Conservation (phyloP, 106 monocot genomes). For the Xerophyta viscosa region DNA sequence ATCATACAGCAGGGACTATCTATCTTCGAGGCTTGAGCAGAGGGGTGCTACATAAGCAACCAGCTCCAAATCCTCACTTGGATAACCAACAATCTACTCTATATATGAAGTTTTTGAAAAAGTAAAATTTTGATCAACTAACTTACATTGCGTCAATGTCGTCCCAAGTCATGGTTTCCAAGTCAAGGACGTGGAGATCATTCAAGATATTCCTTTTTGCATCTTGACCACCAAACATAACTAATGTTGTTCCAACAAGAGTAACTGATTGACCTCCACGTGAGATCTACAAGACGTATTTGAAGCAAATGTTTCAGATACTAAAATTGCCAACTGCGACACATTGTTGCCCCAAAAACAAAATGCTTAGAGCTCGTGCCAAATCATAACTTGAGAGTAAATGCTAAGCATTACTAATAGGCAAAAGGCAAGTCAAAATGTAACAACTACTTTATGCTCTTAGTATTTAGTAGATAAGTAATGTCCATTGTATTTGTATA, state of each 20-base stretch:
- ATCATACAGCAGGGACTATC: too few relatives aligned
- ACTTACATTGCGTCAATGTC: conserved; percentile 95
- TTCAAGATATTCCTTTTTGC: conserved; percentile 91
- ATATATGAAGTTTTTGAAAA: neutral
- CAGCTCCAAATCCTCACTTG: neutral
- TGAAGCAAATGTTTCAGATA: neutral
- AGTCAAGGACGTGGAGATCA: conserved; percentile 96
- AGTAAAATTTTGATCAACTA: neutral
- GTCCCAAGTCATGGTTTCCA: conserved; percentile 99
- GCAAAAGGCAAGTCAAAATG: too few relatives aligned
- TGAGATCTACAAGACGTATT: conserved; percentile 53
- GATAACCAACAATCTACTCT: neutral
- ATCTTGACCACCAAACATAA: conserved; percentile 99
- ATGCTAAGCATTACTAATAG: too few relatives aligned
- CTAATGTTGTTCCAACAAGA: conserved; percentile 79
- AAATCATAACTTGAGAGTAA: too few relatives aligned
- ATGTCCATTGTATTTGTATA: too few relatives aligned
- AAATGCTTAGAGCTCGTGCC: too few relatives aligned
- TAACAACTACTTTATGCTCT: too few relatives aligned
- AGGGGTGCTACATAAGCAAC: too few relatives aligned
- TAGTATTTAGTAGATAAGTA: too few relatives aligned
- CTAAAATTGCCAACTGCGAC: too few relatives aligned
- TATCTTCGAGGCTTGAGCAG: too few relatives aligned
- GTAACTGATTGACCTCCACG: conserved; percentile 94
- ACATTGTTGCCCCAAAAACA: too few relatives aligned